Conservation (phyloP, 2,329 filamentous ascomycete genomes). For the Canariomyces notabilis region DNA sequence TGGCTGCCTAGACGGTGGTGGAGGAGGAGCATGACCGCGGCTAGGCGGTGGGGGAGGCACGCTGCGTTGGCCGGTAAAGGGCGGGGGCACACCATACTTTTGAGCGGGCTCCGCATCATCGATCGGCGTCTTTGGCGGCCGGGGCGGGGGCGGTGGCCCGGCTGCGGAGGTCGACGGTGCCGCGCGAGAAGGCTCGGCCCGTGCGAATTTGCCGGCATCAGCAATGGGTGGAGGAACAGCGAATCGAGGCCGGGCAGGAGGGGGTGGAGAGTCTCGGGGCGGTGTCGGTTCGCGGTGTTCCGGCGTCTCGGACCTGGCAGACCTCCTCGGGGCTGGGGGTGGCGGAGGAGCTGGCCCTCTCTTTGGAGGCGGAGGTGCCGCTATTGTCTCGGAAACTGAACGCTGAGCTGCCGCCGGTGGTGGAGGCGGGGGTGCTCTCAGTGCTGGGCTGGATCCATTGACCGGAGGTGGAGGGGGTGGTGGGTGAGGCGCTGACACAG, state of each 20-base stretch:
- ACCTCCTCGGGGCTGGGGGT: slow-evolving; percentile 57
- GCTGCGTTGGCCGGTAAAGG: slow-evolving; percentile 64
- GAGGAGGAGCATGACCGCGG: slow-evolving; percentile 66
- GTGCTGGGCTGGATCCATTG: slow-evolving; percentile 32
- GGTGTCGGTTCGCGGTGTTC: slow-evolving; percentile 46
- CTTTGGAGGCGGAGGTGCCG: slow-evolving; percentile 30
- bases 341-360: slow-evolving; percentile 45
- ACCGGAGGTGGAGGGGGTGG: slow-evolving; percentile 31
- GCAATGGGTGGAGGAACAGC: slow-evolving; percentile 81
- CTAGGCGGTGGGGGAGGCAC: slow-evolving; percentile 72
- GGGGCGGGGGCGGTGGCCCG: slow-evolving; percentile 62
- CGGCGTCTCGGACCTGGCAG: slow-evolving; percentile 45
- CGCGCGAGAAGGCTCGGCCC: slow-evolving; percentile 44
- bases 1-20: slow-evolving; percentile 50
- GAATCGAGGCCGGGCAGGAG: slow-evolving; percentile 64
- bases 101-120: slow-evolving; percentile 59
- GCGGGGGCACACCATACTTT: slow-evolving; percentile 73
- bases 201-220: slow-evolving; percentile 83
- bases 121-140: slow-evolving; percentile 65
- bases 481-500: slow-evolving; percentile 20
- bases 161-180: slow-evolving; percentile 40
- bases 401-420: slow-evolving; percentile 24
- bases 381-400: slow-evolving; percentile 25
- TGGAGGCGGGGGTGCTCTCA: slow-evolving; percentile 39
- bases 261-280: slow-evolving; percentile 67